Evolutionary conservation across 495 filamentous ascomycete genomes (phyloP).

Genomic region (Aspergillus mulundensis): DNA sequence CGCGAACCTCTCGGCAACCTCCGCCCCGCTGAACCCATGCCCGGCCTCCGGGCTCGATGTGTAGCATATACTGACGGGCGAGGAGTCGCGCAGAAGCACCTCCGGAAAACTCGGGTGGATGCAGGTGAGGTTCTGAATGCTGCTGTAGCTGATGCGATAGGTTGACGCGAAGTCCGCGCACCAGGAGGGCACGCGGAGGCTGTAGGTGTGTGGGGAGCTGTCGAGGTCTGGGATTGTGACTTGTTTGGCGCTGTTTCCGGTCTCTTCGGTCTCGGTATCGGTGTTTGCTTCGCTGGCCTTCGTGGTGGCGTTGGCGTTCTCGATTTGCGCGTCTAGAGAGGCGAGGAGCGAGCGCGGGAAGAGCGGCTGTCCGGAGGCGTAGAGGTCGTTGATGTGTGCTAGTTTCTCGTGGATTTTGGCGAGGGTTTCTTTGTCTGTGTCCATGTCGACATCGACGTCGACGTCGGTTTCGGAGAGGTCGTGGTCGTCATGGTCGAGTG

Average conservation of each 20-base stretch:
- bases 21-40: no score
- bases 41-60: slow-evolving; percentile 4
- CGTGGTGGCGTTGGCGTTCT: slow-evolving; percentile 2
- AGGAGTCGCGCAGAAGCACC: slow-evolving; percentile 12
- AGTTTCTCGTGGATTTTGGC: slow-evolving; percentile 5
- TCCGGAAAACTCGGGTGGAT: slow-evolving; percentile 17
- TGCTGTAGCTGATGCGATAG: slow-evolving; percentile 23
- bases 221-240: slow-evolving; percentile 17
- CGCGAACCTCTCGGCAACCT: slow-evolving; percentile 4
- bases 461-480: neutral
- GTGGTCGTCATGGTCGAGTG: neutral
- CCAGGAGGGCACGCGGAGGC: slow-evolving; percentile 15
- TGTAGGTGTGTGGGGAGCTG: slow-evolving; percentile 13
- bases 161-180: slow-evolving; percentile 20
- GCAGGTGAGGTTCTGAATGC: slow-evolving; percentile 18
- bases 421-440: slow-evolving; percentile 8
- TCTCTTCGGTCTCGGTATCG: neutral
- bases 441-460: neutral
- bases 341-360: slow-evolving; percentile 22
- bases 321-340: slow-evolving; percentile 18
- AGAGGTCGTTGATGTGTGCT: slow-evolving; percentile 13
- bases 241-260: no score
- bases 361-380: slow-evolving; percentile 17
- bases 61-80: slow-evolving; percentile 21
- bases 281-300: neutral